phyloP scores from a whole-genome alignment of 306 rosid genomes.

The Vigna trinervia region DNA sequence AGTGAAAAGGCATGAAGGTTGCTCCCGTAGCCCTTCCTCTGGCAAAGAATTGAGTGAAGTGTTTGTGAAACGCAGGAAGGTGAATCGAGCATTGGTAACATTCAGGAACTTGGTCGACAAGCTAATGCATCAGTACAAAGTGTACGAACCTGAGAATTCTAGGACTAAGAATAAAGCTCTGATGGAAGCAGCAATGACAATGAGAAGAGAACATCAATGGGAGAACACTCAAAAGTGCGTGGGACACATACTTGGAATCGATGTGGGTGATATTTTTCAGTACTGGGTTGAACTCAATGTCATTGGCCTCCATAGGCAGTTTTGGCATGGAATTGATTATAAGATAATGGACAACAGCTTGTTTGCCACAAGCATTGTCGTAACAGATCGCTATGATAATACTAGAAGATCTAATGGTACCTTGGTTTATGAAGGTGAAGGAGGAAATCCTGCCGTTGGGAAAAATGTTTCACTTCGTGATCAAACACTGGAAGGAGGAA shows the following conservation, averaged over 20 bases:
- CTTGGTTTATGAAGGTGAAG: slow-evolving; percentile 52
- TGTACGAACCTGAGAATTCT: background rate
- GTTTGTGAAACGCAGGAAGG: slow-evolving; percentile 13
- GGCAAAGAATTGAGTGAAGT: background rate
- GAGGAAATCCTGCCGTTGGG: slow-evolving; percentile 43
- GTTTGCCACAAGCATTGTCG: slow-evolving; percentile 58
- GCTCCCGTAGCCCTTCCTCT: background rate
- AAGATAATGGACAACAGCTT: background rate
- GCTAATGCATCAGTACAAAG: background rate
- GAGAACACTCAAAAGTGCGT: slow-evolving; percentile 28
- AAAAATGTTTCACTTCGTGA: background rate
- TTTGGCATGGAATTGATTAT: slow-evolving; percentile 51
- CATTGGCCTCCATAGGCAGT: slow-evolving; percentile 55
- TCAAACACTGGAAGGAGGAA: slow-evolving; percentile 50
- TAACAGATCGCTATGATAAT: slow-evolving; percentile 42
- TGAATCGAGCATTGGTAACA: slow-evolving; percentile 34
- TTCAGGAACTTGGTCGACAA: slow-evolving; percentile 4
- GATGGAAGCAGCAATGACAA: background rate
- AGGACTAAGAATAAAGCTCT: background rate
- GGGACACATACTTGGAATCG: slow-evolving; percentile 51
- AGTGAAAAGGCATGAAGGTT: background rate
- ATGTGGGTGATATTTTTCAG: slow-evolving; percentile 53
- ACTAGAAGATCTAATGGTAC: background rate
- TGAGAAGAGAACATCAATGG: slow-evolving; percentile 5
- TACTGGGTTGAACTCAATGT: slow-evolving; percentile 46